A percentile compares a stretch with the other conserved stretches of the same genome.
phyloP scores from a whole-genome alignment of 1,139 yeast species.

The Meyerozyma elateridarum region DNA sequence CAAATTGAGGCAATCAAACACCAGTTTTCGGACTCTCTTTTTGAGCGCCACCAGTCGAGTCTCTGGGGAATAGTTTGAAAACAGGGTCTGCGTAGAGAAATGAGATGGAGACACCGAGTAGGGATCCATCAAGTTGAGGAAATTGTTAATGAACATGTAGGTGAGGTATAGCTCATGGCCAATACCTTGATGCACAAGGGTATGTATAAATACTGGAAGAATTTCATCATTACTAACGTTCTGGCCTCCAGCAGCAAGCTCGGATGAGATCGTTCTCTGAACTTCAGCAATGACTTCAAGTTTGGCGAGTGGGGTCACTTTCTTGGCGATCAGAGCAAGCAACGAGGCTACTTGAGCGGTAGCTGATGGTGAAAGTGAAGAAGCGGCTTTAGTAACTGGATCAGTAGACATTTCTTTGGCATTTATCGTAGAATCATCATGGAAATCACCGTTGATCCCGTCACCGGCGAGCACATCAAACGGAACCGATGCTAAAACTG shows the following conservation, averaged over 20 bases:
- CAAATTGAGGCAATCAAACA: slow-evolving; percentile 32
- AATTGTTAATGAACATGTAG: slow-evolving; percentile 35
- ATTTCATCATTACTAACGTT: slow-evolving; percentile 37
- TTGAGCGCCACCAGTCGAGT: slow-evolving; percentile 1
- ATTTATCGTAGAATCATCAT: slow-evolving; percentile 8
- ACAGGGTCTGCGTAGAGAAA: slow-evolving; percentile 10
- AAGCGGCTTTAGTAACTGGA: too few relatives aligned
- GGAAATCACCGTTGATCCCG: slow-evolving; percentile 5
- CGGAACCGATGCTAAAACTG: slow-evolving; percentile 23
- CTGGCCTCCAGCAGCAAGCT: slow-evolving; percentile 13
- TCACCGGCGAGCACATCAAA: slow-evolving; percentile 23
- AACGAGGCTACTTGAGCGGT: not conserved
- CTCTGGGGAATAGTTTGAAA: slow-evolving; percentile 20
- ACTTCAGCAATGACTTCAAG: slow-evolving; percentile 25
- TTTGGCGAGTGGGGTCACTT: slow-evolving; percentile 33
- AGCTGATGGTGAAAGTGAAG: slow-evolving; percentile 1
- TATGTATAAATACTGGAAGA: slow-evolving; percentile 36
- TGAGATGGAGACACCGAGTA: slow-evolving; percentile 20
- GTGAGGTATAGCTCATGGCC: slow-evolving; percentile 30
- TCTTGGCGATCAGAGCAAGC: slow-evolving; percentile 9
- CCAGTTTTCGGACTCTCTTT: slow-evolving; percentile 6
- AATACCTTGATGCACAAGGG: slow-evolving; percentile 25
- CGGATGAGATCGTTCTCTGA: slow-evolving; percentile 23
- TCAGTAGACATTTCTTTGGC: too few relatives aligned
- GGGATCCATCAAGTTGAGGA: slow-evolving; percentile 32